Evolutionary conservation across 2,329 filamentous ascomycete genomes (phyloP), one percentile per base, ranked within the genome.

Genomic region (Sporothrix curviconia): DNA sequence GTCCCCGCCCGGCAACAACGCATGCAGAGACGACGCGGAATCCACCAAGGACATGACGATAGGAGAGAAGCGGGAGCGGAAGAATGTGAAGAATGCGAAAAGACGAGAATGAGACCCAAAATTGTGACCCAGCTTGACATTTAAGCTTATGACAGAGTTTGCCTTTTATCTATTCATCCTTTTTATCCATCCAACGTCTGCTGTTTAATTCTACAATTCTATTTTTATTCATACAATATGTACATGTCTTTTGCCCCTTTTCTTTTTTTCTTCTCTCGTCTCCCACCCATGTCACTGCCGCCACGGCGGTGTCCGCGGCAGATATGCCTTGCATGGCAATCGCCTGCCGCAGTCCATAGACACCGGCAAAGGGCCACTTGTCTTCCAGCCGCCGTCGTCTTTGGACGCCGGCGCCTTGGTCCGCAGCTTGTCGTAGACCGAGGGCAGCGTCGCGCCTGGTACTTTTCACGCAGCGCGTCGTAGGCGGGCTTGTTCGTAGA

Each of bases 381-480:
- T 68, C 58, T 71, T 67, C 61, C 71, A 71, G n/a, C 53, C 17
- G 57, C 17, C 37, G 25, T 11, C 52, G 36, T 12, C 42, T 5
- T n/a, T 19, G 17, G 7, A 24, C 32, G 14, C 30, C 9, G 2
- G 19, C 11, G 22, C 39, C 28, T 25, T 8, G 28, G 19, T 30
- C 17, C 34, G 43, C 12, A 87, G 83, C 72, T 90, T 90, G 65
- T 89, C 83, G 70, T 84, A 88, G 5, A 90, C 84, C 46, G 74
- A 83, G 25, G 86, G 86, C 64, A 90, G 71, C 7, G 76, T 75
- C 1, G 72, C 74, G 86, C 87, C 49, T 76, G 68, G 70, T 87
- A 90, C 67, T 85, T 87, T 24, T 66, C 60, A 15, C 87, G 74
- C 63, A 90, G 72, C 1, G 66, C 73, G 32, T 87, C 79, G 68